phyloP scores from a whole-genome alignment of 2,329 filamentous ascomycete species.

The Paracoccidioides lutzii region DNA sequence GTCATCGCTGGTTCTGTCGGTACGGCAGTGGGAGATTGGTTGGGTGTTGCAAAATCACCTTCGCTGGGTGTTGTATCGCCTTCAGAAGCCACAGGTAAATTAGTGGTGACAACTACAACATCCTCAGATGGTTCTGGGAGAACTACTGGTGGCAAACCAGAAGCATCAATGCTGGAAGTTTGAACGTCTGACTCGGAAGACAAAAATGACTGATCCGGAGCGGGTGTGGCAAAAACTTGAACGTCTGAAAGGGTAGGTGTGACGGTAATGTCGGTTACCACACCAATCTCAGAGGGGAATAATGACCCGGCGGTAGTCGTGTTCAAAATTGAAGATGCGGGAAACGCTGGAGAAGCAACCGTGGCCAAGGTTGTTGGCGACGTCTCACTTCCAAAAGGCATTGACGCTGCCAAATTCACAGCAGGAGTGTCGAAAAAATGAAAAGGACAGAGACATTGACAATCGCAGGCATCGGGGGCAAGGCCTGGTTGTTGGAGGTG shows the following conservation, averaged over 20 bases:
- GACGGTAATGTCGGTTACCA: neutral
- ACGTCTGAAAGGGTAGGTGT: neutral
- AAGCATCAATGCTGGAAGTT: neutral
- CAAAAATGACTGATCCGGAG: too few species aligned
- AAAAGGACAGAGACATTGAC: conserved; percentile 2
- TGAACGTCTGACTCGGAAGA: neutral
- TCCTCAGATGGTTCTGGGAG: neutral
- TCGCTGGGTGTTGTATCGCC: neutral
- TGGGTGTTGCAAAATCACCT: neutral
- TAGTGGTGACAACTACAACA: neutral
- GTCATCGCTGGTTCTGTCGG: neutral
- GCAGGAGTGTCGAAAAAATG: conserved; percentile 1
- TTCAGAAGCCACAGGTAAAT: neutral
- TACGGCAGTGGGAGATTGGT: neutral
- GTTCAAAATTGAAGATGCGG: neutral
- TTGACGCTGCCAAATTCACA: neutral
- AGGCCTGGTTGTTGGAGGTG: neutral
- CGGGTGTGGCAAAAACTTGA: neutral
- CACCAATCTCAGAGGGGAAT: neutral
- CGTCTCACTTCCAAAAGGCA: neutral
- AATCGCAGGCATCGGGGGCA: neutral
- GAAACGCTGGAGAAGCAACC: neutral
- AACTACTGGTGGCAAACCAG: neutral
- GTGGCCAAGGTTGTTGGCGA: neutral
- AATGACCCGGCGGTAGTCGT: neutral